Evolutionary conservation across 495 filamentous ascomycete species (phyloP), one percentile per base, ranked within the genome.

Genomic region (Lasiosphaeria hispida): DNA sequence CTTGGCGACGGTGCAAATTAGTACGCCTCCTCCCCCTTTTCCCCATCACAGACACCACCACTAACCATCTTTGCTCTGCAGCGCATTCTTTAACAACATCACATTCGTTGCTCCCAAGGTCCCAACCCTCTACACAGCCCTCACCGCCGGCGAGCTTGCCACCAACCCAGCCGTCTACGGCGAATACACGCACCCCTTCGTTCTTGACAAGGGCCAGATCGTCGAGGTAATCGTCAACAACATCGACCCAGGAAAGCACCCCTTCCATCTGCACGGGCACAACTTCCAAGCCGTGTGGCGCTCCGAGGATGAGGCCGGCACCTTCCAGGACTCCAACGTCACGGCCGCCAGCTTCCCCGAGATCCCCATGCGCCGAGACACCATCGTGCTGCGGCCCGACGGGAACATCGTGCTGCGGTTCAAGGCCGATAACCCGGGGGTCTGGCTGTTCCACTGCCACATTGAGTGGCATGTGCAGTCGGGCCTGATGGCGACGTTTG

Each of bases 211-310:
- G n/a, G 53, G 53, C 17, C 41, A 55, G 10, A 9, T 88, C 4
- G 79, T 90, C 38, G 85, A 92, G 44, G 82, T 92, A 19, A 70
- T 87, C 33, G 53, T 91, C 19, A 90, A 90, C 76, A 92, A 90
- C 64, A 62, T 77, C 14, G 86, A 90, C 61, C 61, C 74, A 0
- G 85, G 84, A 44, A 80, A 48, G 7, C 69, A 69, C 49, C 71
- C 71, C 17, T 72, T 70, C 55, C 71, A 74, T 53, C 56, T 73
- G 11, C 43, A 91, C 74, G 88, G 88, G 3, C 88, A 91, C 71
- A 75, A 79, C 54, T 90, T 89, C 73, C 87, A 90, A 61, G 66
- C 87, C 4, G 59, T 85, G 41, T 68, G 67, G 23, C 78, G 84
- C 8, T 57, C 67, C 34, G 64, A 50, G 18, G 59, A 61, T 13